Base-by-base conservation (phyloP, 192 early-diverging fungal genomes). In the Coemansia sp. region DNA sequence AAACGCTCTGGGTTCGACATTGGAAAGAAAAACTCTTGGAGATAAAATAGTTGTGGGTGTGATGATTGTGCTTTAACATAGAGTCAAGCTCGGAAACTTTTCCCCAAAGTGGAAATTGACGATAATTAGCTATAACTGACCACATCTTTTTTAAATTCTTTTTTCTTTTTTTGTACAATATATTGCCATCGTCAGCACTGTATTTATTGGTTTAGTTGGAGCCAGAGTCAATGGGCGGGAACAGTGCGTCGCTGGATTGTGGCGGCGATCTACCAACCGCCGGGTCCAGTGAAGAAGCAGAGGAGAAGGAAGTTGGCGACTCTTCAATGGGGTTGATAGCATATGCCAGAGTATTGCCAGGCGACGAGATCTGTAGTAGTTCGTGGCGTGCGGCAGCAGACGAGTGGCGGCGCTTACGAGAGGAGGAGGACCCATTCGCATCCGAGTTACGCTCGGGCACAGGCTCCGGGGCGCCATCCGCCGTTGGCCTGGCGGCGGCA, bases 11-110 rank as follows among this genome's bases (percentile, higher is more conserved):
- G 49, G 49, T 53, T 53, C 49, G 17, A 53, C 27, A 27, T 32
- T 17, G 0, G 10, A 49, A 12, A 46, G 8, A 11, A 24, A 24
- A 32, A 31, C 41, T 53, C 29, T 15, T 53, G 2, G 2, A 49
- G 29, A 42, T n/a, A 51, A 51, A 6, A 25, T 0, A 8, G 35
- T 29, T 53, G n/a, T n/a, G n/a, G 72, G 72, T 31, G 61, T 74
- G 72, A 74, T 74, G 72, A 74, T 45, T 27, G 8, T 62, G 65
- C 65, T 75, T 62, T 62, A 53, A 27, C 17, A 53, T 53, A 46
- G 68, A 76, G 73, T 76, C 73, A 76, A 76, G 73, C 73, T 76
- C 73, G 45, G 68, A 70, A 56, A 36, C 22, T 24, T 37, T 14
- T n/a, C 36, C 46, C 27, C 24, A 4, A 25, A 11, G 31, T 31